Conservation (phyloP, 2,329 filamentous ascomycete species). For the Capronia coronata region DNA sequence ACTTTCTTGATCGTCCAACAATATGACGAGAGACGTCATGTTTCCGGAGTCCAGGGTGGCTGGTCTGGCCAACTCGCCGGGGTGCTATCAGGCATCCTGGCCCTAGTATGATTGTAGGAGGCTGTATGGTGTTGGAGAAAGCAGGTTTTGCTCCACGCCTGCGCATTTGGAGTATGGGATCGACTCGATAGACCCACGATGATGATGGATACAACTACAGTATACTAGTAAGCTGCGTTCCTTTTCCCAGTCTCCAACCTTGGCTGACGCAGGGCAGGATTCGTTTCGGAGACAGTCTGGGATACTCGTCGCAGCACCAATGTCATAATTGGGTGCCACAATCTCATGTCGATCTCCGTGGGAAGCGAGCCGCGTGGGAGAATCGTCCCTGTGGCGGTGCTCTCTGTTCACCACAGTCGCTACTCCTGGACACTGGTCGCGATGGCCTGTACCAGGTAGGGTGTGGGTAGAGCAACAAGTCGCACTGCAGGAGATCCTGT, state of each 20-base stretch:
- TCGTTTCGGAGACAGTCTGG: slow-evolving; percentile 14
- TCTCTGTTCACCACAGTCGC: background rate
- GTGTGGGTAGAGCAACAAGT: too few relatives aligned
- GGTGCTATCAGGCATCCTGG: background rate
- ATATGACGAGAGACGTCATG: slow-evolving; percentile 3
- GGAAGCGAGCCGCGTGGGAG: background rate
- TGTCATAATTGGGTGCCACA: slow-evolving; percentile 18
- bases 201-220: too few relatives aligned
- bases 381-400: slow-evolving; percentile 12
- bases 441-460: too few relatives aligned
- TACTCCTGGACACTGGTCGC: too few relatives aligned
- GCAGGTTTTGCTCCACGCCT: slow-evolving; percentile 9
- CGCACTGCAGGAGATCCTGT: too few relatives aligned
- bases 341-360: background rate
- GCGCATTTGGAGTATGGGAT: slow-evolving; percentile 1
- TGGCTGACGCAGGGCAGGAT: slow-evolving; percentile 19
- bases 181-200: slow-evolving; percentile 1
- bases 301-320: background rate
- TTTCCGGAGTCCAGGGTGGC: background rate
- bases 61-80: too few relatives aligned
- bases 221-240: too few relatives aligned
- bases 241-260: slow-evolving; percentile 6
- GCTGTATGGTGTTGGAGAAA: slow-evolving; percentile 1
- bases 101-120: background rate
- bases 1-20: background rate